These are phyloP conservation scores for Apophysomyces variabilis DNA, from an alignment of 371 early-diverging fungal species.

Conservation along the genomic window DNA sequence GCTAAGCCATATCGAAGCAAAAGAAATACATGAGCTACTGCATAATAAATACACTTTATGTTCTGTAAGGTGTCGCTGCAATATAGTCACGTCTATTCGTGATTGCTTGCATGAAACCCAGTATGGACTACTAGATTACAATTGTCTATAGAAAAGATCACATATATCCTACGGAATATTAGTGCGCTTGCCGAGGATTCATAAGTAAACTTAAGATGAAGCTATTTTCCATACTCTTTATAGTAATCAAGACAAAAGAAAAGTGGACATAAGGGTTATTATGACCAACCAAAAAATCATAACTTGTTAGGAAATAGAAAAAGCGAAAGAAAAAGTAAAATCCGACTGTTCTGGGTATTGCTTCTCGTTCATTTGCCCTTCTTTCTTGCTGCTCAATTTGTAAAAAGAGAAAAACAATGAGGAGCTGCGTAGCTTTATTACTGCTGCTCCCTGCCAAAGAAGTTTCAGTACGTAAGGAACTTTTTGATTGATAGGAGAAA, in stretches of 20 bases:
- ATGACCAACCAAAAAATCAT: no score
- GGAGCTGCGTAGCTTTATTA: no score
- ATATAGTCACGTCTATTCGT: constrained; percentile 4
- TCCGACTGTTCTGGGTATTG: no score
- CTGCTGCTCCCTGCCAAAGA: no score
- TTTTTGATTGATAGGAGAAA: no score
- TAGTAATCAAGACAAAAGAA: not conserved
- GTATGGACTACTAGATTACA: no score
- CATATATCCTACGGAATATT: not conserved
- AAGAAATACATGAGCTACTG: constrained; percentile 35
- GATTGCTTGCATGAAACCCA: not conserved
- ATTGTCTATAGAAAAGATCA: not conserved
- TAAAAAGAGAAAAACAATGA: no score
- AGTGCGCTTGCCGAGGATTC: not conserved
- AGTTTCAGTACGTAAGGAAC: not conserved
- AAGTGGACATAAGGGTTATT: not conserved
- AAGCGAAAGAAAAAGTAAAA: no score
- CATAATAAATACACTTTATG: constrained; percentile 45
- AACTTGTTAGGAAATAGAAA: no score
- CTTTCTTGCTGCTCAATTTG: no score
- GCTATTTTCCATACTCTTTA: not conserved
- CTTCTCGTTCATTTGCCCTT: no score
- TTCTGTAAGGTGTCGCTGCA: constrained; percentile 44
- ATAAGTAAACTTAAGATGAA: not conserved
- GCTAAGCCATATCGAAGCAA: not conserved